Percentiles rank a stretch among this genome's conserved stretches.
phyloP scores from a whole-genome alignment of 441 rosid species.

The Omphalea diandra region DNA sequence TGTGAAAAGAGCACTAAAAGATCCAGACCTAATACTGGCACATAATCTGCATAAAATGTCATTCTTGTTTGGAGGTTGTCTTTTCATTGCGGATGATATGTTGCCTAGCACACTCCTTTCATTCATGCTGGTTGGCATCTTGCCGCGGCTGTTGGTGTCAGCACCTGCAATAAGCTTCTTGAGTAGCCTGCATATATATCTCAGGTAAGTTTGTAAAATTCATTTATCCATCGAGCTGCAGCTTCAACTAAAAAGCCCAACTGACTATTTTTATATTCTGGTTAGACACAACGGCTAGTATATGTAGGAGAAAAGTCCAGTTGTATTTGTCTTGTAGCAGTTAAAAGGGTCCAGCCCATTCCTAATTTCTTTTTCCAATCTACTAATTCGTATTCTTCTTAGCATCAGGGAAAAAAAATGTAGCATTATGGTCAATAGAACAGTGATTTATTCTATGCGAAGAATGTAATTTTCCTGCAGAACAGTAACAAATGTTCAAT shows the following conservation, averaged over 20 bases:
- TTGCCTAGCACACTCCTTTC: conserved; percentile 74
- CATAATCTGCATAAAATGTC: conserved; percentile 88
- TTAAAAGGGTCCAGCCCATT: conserved; percentile 13
- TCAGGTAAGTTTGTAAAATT: conserved; percentile 17
- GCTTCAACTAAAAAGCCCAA: conserved; percentile 14
- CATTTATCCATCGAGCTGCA: conserved; percentile 22
- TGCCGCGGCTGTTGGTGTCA: conserved; percentile 90
- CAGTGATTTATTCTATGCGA: not conserved
- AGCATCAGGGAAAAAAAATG: not conserved
- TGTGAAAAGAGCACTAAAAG: conserved; percentile 69
- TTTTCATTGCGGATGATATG: conserved; percentile 87
- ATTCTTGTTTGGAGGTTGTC: conserved; percentile 71
- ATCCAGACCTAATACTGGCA: conserved; percentile 72
- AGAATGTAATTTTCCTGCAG: not conserved
- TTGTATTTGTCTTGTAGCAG: conserved; percentile 2
- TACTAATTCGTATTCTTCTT: not conserved
- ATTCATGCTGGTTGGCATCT: conserved; percentile 99
- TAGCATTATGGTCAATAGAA: not conserved
- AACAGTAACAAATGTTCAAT: not conserved
- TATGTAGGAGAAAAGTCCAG: not conserved
- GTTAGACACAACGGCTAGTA: conserved; percentile 7
- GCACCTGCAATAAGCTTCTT: conserved; percentile 91
- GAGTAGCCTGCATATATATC: conserved; percentile 40
- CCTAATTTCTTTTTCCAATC: not conserved
- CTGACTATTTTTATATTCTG: conserved; percentile 9